Evolutionary conservation across 345 rosid genomes (phyloP), one percentile per base, ranked within the genome.

Genomic region (Brassica carinata): DNA sequence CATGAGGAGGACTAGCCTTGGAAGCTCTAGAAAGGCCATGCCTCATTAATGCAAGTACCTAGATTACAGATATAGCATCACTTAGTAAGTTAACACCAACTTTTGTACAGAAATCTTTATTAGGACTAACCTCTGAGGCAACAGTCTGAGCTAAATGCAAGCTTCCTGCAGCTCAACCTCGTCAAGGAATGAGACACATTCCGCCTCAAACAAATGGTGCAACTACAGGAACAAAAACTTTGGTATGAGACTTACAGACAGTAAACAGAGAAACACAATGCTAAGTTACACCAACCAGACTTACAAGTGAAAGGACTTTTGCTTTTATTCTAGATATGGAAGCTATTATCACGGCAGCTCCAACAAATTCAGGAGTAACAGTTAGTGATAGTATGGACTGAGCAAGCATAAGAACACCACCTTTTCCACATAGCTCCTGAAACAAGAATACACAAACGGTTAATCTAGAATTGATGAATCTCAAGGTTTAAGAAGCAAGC

Each of bases 141-240:
- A 91, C 87, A 67, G 91, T 83, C 77, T 92, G 87, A 2, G 97
- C 97, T 85, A 96, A 87, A 77, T 86, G 90, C 77, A 92, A 84
- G 86, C 89, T 94, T 84, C 85, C 84, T 40, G 95, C 88, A 74
- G 83, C 72, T 94, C 97, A 85, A 92, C 96, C 85, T 92, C 97
- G 66, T 96, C 99, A 77, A 96, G 93, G 84, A 91, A 96, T 69
- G 98, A 90, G 74, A 89, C 86, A 87, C 92, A 91, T 77, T 94
- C 98, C 64, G 92, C 96, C 87, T 94, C 98, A 85, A 97, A 94
- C 76, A 92, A 86, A 86, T 87, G 88, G 85, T 92, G 86, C 80
- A 92, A 85, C 98, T 96, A 93, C 89, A 84, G 23, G 85, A 77
- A 73, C 66, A 38, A 78, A 43, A 19, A 77, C 61, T 19, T 64